These are phyloP conservation scores for Catharanthus roseus DNA, from an alignment of 257 asterid species.

Conservation along the genomic window DNA sequence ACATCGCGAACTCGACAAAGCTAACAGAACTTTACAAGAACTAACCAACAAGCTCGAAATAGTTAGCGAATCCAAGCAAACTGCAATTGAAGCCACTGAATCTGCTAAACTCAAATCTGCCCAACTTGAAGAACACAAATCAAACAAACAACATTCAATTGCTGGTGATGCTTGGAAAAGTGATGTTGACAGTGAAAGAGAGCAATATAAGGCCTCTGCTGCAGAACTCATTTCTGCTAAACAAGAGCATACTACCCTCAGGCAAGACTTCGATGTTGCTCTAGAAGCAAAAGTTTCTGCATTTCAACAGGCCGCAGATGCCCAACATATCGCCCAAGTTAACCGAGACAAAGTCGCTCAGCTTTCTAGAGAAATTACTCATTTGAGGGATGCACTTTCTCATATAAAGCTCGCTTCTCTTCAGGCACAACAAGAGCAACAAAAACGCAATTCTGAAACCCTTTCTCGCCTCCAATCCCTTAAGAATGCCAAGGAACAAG, in stretches of 20 bases:
- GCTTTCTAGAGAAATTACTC: constrained; percentile 48
- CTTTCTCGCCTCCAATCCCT: constrained; percentile 33
- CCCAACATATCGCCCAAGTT: constrained; percentile 32
- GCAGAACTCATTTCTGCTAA: constrained; percentile 46
- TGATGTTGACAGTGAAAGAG: constrained; percentile 48
- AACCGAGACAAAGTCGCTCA: constrained; percentile 34
- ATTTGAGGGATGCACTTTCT: constrained; percentile 28
- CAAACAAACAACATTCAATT: constrained; percentile 32
- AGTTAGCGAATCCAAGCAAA: constrained; percentile 53
- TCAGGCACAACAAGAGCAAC: constrained; percentile 49
- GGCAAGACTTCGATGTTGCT: constrained; percentile 49
- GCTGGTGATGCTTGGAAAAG: constrained; percentile 45
- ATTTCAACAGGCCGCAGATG: constrained; percentile 56
- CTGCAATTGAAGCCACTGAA: constrained; percentile 49
- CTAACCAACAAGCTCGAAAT: constrained; percentile 61
- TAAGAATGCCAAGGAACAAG: constrained; percentile 34
- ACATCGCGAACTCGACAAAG: constrained; percentile 45
- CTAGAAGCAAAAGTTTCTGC: constrained; percentile 39
- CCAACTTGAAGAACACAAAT: constrained; percentile 44
- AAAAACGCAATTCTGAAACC: constrained; percentile 37
- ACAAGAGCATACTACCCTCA: constrained; percentile 50
- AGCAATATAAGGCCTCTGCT: constrained; percentile 45
- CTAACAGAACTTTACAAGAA: constrained; percentile 53
- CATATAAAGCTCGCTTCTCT: constrained; percentile 40
- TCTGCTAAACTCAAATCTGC: constrained; percentile 39